Percentiles rank a stretch among this genome's conserved stretches.
Evolutionary conservation across 2,329 filamentous ascomycete species (phyloP).

Genomic region (Colletotrichum lentis): DNA sequence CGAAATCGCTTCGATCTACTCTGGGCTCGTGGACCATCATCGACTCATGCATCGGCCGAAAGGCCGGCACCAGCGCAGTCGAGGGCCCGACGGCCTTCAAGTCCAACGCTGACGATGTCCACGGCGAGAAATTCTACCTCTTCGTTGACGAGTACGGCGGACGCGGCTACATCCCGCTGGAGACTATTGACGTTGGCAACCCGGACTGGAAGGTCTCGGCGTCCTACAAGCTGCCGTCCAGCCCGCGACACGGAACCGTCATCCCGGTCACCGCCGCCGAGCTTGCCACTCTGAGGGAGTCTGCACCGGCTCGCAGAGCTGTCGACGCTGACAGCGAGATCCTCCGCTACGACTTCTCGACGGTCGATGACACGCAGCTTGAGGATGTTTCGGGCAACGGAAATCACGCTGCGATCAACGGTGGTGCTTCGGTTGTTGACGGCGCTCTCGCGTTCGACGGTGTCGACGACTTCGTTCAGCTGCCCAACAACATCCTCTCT

Average conservation of each 20-base stretch:
- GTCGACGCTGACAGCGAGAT: constrained; percentile 39
- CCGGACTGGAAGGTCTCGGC: constrained; percentile 58
- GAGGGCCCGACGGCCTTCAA: constrained; percentile 63
- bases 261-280: constrained; percentile 59
- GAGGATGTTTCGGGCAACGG: constrained; percentile 40
- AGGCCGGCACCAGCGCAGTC: constrained; percentile 58
- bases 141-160: constrained; percentile 63
- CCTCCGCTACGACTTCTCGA: constrained; percentile 40
- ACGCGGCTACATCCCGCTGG: constrained; percentile 62
- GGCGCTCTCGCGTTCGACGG: constrained; percentile 41
- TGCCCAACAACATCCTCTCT: constrained; percentile 40
- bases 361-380: constrained; percentile 29
- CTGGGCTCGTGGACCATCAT: constrained; percentile 55
- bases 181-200: constrained; percentile 58
- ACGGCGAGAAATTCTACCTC: constrained; percentile 63
- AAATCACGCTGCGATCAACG: constrained; percentile 39
- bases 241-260: constrained; percentile 63
- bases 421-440: constrained; percentile 34
- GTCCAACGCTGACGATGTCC: constrained; percentile 56
- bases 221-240: constrained; percentile 56
- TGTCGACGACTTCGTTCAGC: constrained; percentile 40
- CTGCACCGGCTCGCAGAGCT: constrained; percentile 19
- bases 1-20: constrained; percentile 50
- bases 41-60: constrained; percentile 58
- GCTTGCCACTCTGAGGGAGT: constrained; percentile 46